Percentiles rank a stretch among this genome's conserved stretches.
These are phyloP conservation scores for Aaosphaeria pasadenensis DNA, from an alignment of 2,329 filamentous ascomycete species.

Conservation along the genomic window DNA sequence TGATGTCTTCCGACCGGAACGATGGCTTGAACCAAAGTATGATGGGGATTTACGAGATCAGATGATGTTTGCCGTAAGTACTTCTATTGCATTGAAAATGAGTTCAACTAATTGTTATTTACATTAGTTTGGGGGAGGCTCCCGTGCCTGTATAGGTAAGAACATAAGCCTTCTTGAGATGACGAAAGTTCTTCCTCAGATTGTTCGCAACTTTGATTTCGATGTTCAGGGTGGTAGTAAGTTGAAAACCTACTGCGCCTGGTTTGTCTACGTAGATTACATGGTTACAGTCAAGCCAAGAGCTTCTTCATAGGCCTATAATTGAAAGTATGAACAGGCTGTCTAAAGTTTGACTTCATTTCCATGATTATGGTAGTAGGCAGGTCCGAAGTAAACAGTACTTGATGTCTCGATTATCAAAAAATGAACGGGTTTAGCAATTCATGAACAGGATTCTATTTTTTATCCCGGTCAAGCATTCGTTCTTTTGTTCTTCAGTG, in stretches of 20 bases:
- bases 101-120: not conserved
- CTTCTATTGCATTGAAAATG: not conserved
- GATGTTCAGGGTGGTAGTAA: not conserved
- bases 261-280: not conserved
- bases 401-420: no score
- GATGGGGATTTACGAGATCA: not conserved
- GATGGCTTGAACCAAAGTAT: not conserved
- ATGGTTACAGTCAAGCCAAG: not conserved
- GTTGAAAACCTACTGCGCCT: not conserved
- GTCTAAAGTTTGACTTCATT: no score
- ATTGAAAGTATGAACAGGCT: no score
- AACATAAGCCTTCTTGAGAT: constrained; percentile 1
- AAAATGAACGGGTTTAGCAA: no score
- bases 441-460: no score
- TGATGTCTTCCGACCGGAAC: constrained; percentile 1
- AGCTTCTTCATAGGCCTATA: not conserved
- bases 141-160: not conserved
- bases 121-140: not conserved
- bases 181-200: not conserved
- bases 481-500: no score
- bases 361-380: no score
- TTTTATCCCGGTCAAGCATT: no score
- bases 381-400: no score
- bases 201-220: not conserved
- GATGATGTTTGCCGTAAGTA: not conserved